Evolutionary conservation across 805 yeast species (phyloP).

Genomic region (Kuraishia molischiana): DNA sequence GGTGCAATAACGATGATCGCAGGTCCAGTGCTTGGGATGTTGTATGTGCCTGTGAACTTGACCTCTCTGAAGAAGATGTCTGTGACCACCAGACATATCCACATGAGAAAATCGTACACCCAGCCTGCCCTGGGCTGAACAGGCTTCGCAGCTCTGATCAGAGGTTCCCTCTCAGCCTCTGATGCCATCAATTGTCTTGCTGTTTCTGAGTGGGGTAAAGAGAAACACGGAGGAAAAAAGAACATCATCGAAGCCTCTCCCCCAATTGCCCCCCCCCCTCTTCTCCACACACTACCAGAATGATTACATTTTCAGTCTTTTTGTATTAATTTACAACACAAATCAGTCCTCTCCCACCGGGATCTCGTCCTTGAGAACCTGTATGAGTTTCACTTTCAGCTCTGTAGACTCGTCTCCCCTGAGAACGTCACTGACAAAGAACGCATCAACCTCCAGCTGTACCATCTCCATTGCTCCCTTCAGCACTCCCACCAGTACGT

Average conservation of each 20-base stretch:
- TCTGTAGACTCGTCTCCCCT: constrained; percentile 82
- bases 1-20: constrained; percentile 94
- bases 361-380: constrained; percentile 80
- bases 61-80: constrained; percentile 81
- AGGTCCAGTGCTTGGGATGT: constrained; percentile 62
- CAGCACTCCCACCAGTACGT: constrained; percentile 80
- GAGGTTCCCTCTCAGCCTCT: no score
- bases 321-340: no score
- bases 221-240: no score
- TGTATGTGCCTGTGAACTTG: constrained; percentile 78
- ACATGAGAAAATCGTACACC: constrained; percentile 15
- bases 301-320: no score
- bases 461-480: constrained; percentile 94
- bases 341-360: constrained; percentile 89
- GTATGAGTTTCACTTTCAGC: constrained; percentile 58
- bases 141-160: no score
- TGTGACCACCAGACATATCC: constrained; percentile 17
- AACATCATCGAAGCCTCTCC: no score
- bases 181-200: no score
- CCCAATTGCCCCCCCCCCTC: no score
- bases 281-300: no score
- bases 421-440: constrained; percentile 68
- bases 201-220: no score
- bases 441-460: constrained; percentile 81
- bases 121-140: background rate